Evolutionary conservation across 2,329 filamentous ascomycete species (phyloP).

Genomic region (Sporothrix inflata): DNA sequence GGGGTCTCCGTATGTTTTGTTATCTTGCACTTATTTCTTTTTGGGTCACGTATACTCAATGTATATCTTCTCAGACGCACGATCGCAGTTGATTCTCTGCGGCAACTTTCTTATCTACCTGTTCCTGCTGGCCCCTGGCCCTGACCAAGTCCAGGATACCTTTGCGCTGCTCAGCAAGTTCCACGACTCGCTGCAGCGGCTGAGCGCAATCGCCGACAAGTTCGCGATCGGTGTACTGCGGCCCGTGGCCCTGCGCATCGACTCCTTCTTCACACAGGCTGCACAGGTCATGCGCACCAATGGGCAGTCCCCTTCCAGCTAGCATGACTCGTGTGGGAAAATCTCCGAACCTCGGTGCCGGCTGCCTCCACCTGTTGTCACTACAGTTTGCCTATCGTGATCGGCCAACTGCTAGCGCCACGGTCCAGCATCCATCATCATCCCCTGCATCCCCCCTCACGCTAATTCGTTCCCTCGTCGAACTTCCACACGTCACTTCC

Average conservation of each 20-base stretch:
- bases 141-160: conserved; percentile 41
- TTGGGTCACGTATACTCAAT: background rate
- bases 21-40: background rate
- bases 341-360: background rate
- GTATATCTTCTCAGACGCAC: conserved; percentile 37
- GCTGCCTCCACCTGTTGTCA: background rate
- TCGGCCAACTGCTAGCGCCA: background rate
- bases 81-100: conserved; percentile 51
- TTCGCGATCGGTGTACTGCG: conserved; percentile 42
- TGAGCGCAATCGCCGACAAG: conserved; percentile 40
- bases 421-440: background rate
- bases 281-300: conserved; percentile 32
- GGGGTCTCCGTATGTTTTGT: conserved; percentile 48
- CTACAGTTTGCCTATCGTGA: background rate
- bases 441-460: background rate
- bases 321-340: background rate
- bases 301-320: background rate
- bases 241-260: conserved; percentile 44
- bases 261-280: conserved; percentile 48
- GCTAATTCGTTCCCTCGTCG: background rate
- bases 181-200: conserved; percentile 44
- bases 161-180: conserved; percentile 45
- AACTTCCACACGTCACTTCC: background rate
- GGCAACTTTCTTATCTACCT: conserved; percentile 55
- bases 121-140: conserved; percentile 48